Percentiles rank a stretch among this genome's conserved stretches.
Conservation (phyloP, 2,329 filamentous ascomycete genomes). For the Curvularia sp. region DNA sequence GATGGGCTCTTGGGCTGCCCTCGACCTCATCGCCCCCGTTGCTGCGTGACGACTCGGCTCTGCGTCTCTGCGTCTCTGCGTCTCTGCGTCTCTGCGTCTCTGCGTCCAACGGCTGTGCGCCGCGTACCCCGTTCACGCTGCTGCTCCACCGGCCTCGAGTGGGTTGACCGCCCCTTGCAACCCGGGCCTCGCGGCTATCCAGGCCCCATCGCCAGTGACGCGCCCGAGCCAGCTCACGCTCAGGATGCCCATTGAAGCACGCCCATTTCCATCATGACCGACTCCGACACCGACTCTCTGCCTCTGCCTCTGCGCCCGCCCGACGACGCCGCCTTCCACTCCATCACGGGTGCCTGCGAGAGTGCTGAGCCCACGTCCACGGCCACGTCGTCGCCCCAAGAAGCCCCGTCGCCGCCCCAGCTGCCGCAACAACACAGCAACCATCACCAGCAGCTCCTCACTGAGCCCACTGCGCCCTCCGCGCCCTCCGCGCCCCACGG, state of each 20-base stretch:
- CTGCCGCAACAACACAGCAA: constrained; percentile 10
- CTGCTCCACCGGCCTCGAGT: constrained; percentile 19
- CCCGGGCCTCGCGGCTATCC: constrained; percentile 34
- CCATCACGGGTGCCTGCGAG: constrained; percentile 47
- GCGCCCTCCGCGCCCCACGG: constrained; percentile 14
- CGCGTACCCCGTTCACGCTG: constrained; percentile 21
- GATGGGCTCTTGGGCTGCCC: background rate
- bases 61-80: constrained; percentile 30
- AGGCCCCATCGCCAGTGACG: constrained; percentile 24
- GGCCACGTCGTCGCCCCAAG: background rate
- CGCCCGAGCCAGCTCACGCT: constrained; percentile 31
- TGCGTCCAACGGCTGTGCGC: constrained; percentile 43
- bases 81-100: constrained; percentile 31
- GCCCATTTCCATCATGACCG: constrained; percentile 39
- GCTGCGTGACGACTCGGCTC: constrained; percentile 10
- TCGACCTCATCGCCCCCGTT: constrained; percentile 10
- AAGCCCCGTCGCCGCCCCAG: background rate
- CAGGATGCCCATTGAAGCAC: constrained; percentile 41
- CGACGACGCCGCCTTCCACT: constrained; percentile 44
- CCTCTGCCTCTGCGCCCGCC: constrained; percentile 11
- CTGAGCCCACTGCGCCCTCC: constrained; percentile 10
- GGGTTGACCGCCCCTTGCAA: constrained; percentile 37
- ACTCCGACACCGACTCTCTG: constrained; percentile 14
- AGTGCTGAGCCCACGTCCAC: constrained; percentile 44
- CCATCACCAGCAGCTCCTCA: constrained; percentile 10